Evolutionary conservation across 306 rosid species (phyloP), one percentile per base, ranked within the genome.

Genomic region (Trichosanthes cucumerina): DNA sequence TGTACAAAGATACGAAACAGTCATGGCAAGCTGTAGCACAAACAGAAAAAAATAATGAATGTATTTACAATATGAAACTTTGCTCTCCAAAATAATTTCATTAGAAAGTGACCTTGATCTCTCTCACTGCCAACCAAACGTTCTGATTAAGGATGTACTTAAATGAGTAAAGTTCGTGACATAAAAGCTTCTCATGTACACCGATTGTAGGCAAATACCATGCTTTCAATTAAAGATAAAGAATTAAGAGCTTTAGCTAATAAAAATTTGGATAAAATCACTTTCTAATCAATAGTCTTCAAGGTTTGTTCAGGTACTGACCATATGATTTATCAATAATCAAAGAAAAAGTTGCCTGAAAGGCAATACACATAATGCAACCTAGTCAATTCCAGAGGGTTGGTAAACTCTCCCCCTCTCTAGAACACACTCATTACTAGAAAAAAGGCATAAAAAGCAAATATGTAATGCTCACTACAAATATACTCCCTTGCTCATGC

Each of bases 11-110:
- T 92, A 26, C 4, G 88, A 89, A 58, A 87, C 85, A 1, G 92
- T 68, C 88, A 80, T 85, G 65, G 96, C 91, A 87, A 95, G 81
- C 98, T 94, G 89, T 91, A 88, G 80, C 26, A 70, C 80, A 84
- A 66, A 82, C 78, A 62, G 68, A 79, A 58, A 82, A 80, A 56
- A 54, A 70, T 31, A 78, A 75, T 82, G 64, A 82, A 86, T 54
- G 83, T 69, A 60, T 7, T 36, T 34, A 58, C 9, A 23, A 65
- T 62, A 84, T 19, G 26, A n/a, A 41, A 68, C 4, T 38, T 21
- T 4, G 10, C 52, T n/a, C 53, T 68, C 52, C 18, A 10, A 1
- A 21, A 41, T 21, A 43, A 68, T 52, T 68, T 28, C 8, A 59
- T 4, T 59, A 9, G 21, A 63, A 31, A 33, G 44, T 63, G 66